Evolutionary conservation across 176 grass and related monocot species (phyloP), one percentile per base, ranked within the genome.

Genomic region (Carex pumila): DNA sequence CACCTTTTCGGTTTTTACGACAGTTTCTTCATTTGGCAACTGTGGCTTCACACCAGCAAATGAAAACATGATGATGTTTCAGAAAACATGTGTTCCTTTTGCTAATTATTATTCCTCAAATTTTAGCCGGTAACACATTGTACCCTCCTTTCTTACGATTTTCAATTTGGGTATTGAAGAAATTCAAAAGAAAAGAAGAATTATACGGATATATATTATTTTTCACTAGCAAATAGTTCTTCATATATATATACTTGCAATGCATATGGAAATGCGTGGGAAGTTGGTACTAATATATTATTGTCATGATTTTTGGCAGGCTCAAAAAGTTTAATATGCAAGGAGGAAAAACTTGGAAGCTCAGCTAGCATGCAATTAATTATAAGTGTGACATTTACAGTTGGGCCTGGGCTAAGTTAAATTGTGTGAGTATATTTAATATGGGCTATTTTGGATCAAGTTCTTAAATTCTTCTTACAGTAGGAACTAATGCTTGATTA

Each of bases 41-140:
- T 93, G 94, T 65, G 94, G 94, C 39, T 97, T 97, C 86, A 93
- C 59, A 83, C 94, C 94, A 71, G 84, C 68, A 90, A 97, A 93
- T 71, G 91, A 97, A 83, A 93, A 93, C 81, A 97, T 97, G 94
- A 22, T 91, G 19, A 13, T 91, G 5, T 97, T 97, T 88, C 68
- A 84, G 39, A 91, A 88, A 61, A 90, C n/a, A 91, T 61, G 85
- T 86, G 25, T 21, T 65, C 79, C 86, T 97, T 3, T 81, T 93
- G 63, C 64, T 96, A 58, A 10, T 97, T 60, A 83, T 91, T 71
- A 88, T 93, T 87, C 89, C 91, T 85, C 94, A 87, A 83, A 67
- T 93, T 50, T 83, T 93, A 80, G 84, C 65, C 17, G 86, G 91
- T 43, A 91, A 87, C 78, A 97, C 89, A 82, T 78, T 90, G 80